Conservation (phyloP, 2,329 filamentous ascomycete species). For the Penicillium concentricum region DNA sequence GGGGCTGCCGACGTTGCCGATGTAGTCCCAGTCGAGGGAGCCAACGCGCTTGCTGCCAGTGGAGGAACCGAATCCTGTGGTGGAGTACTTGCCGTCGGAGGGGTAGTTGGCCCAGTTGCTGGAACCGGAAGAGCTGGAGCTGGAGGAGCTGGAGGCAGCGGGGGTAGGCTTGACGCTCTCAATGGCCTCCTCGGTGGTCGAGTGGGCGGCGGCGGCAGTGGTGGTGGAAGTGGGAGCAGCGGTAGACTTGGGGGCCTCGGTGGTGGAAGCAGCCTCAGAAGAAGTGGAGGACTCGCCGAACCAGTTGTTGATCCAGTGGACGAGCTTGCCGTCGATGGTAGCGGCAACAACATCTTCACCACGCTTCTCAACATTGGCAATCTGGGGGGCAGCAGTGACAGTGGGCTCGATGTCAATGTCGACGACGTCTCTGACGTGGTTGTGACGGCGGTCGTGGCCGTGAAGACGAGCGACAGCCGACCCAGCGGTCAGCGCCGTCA, state of each 20-base stretch:
- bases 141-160: constrained; percentile 2
- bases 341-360: constrained; percentile 34
- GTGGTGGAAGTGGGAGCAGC: constrained; percentile 15
- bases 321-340: constrained; percentile 34
- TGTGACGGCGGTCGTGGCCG: constrained; percentile 41
- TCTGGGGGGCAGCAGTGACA: neutral
- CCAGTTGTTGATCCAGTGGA: constrained; percentile 39
- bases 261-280: constrained; percentile 7
- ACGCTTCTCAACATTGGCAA: constrained; percentile 27
- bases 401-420: constrained; percentile 7
- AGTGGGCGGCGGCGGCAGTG: constrained; percentile 11
- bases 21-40: constrained; percentile 26
- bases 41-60: constrained; percentile 19
- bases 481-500: constrained; percentile 39
- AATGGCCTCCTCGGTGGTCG: too few relatives aligned
- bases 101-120: constrained; percentile 26
- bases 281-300: constrained; percentile 20
- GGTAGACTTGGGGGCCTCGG: constrained; percentile 2
- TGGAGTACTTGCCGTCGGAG: constrained; percentile 23
- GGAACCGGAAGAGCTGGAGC: constrained; percentile 13
- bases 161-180: constrained; percentile 13
- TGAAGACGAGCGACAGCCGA: constrained; percentile 38
- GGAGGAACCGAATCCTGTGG: constrained; percentile 34
- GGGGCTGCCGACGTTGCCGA: constrained; percentile 38
- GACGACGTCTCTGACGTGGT: constrained; percentile 20